Conservation (phyloP, 805 yeast genomes). For the Isabelozyma gotoi region DNA sequence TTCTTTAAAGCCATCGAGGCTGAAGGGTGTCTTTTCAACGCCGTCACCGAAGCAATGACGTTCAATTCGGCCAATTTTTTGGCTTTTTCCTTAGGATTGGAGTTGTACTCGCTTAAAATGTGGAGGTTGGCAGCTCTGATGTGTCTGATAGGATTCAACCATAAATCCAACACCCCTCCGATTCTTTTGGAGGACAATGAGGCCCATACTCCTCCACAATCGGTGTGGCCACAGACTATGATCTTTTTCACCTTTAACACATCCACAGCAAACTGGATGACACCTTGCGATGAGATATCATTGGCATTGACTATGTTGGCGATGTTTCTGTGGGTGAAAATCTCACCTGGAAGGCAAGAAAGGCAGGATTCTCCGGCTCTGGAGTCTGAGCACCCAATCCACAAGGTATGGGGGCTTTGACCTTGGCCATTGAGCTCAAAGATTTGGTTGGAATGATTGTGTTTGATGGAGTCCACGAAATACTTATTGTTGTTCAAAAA, state of each 20-base stretch:
- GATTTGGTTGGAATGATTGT: slow-evolving; percentile 51
- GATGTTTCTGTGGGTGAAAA: slow-evolving; percentile 84
- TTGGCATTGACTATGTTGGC: slow-evolving; percentile 74
- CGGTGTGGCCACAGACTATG: slow-evolving; percentile 90
- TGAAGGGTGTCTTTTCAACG: slow-evolving; percentile 62
- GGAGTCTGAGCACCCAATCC: slow-evolving; percentile 95
- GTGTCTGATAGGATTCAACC: slow-evolving; percentile 69
- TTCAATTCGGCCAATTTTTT: slow-evolving; percentile 72
- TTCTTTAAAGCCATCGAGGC: slow-evolving; percentile 64
- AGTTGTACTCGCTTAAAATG: slow-evolving; percentile 45
- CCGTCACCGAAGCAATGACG: slow-evolving; percentile 68
- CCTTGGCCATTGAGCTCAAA: slow-evolving; percentile 72
- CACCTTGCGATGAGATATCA: slow-evolving; percentile 74
- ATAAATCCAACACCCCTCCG: slow-evolving; percentile 69
- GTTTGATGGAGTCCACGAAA: slow-evolving; percentile 46
- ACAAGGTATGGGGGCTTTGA: slow-evolving; percentile 87
- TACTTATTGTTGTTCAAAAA: slow-evolving; percentile 47
- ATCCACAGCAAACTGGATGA: slow-evolving; percentile 84
- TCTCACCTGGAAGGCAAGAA: slow-evolving; percentile 84
- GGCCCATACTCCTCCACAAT: slow-evolving; percentile 92
- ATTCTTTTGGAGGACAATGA: slow-evolving; percentile 62
- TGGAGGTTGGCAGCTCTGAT: slow-evolving; percentile 60
- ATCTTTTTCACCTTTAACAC: slow-evolving; percentile 78
- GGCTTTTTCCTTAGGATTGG: slow-evolving; percentile 53
- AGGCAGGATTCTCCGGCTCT: slow-evolving; percentile 80